These are phyloP conservation scores for Eucalyptus tenuipes DNA, from an alignment of 345 rosid species.

Conservation along the genomic window DNA sequence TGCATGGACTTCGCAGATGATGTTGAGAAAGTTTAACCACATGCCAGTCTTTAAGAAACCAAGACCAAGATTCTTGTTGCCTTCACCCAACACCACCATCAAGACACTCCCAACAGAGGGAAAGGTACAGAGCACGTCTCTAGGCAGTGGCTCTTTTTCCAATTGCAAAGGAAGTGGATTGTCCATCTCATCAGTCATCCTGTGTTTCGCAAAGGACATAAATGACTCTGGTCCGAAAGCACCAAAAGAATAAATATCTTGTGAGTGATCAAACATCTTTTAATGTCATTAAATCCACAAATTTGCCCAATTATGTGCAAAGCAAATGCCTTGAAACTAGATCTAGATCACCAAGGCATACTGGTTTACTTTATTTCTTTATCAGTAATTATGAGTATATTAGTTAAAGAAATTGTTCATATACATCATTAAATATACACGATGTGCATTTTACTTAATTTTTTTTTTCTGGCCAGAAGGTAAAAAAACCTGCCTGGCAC, in stretches of 20 bases:
- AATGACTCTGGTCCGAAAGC: background rate
- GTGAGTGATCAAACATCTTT: background rate
- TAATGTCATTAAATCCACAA: background rate
- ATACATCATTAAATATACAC: background rate
- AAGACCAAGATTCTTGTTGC: constrained; percentile 13
- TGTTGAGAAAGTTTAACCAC: constrained; percentile 50
- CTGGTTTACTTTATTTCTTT: background rate
- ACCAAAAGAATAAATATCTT: background rate
- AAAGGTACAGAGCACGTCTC: constrained; percentile 44
- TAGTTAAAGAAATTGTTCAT: background rate
- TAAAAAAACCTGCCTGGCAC: background rate
- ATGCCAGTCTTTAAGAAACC: constrained; percentile 32
- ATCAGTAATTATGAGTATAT: background rate
- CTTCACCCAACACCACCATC: constrained; percentile 30
- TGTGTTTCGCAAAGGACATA: background rate
- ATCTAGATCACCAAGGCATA: background rate
- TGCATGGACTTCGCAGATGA: constrained; percentile 38
- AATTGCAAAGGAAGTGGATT: constrained; percentile 32
- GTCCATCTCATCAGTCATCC: constrained; percentile 40
- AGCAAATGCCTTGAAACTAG: background rate
- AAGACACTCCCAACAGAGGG: constrained; percentile 72
- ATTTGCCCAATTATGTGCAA: background rate
- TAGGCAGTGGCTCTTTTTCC: constrained; percentile 38
- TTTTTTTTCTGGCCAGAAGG: background rate
- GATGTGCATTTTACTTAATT: background rate